Evolutionary conservation across 1,284 basidiomycete genomes (phyloP).

Genomic region (Anthracocystis panici-leucophaei): DNA sequence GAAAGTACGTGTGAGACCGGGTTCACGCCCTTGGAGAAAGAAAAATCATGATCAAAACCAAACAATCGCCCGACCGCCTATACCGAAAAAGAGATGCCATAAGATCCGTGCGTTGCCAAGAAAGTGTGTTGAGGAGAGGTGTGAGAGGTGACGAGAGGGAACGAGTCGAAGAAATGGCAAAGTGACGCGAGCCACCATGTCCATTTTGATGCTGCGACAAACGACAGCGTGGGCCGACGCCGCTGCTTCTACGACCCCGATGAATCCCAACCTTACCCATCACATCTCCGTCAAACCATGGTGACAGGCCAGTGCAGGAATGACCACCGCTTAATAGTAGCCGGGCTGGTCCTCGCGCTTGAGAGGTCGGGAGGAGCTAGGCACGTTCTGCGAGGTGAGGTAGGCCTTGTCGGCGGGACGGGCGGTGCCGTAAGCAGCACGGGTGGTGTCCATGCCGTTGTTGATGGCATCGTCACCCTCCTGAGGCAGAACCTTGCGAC

Average conservation of each 20-base stretch:
- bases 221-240: background rate
- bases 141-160: background rate
- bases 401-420: conserved; percentile 53
- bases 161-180: background rate
- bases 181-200: background rate
- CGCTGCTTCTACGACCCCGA: background rate
- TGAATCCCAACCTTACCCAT: conserved; percentile 2
- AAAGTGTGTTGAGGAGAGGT: conserved; percentile 14
- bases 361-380: conserved; percentile 44
- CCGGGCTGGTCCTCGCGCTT: conserved; percentile 54
- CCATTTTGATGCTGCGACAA: background rate
- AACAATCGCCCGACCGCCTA: conserved; percentile 37
- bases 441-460: conserved; percentile 57
- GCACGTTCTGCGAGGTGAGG: conserved; percentile 48
- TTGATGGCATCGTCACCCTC: conserved; percentile 52
- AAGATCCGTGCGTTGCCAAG: conserved; percentile 33
- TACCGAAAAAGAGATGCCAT: conserved; percentile 16
- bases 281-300: background rate
- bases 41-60: conserved; percentile 30
- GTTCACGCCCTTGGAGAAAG: conserved; percentile 25
- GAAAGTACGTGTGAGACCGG: conserved; percentile 25
- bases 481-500: conserved; percentile 66
- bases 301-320: conserved; percentile 8
- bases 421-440: conserved; percentile 50
- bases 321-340: conserved; percentile 38